Evolutionary conservation across 2,329 filamentous ascomycete species (phyloP), one percentile per base, ranked within the genome.

Genomic region (Monosporascus sp.): DNA sequence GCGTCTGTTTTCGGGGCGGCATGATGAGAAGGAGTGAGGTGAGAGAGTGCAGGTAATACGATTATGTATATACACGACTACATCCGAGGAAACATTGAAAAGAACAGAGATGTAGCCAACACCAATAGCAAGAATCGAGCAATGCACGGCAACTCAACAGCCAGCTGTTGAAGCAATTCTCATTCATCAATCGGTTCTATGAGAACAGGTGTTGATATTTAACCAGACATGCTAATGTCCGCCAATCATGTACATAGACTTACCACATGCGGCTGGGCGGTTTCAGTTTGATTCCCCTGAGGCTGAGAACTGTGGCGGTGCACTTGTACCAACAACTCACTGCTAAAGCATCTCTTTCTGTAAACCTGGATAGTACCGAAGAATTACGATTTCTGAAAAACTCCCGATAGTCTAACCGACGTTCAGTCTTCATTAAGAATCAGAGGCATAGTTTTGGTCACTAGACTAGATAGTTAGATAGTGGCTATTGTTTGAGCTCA

Each of bases 121-220:
- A 9, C 9, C 11, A 14, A 35, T 35, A 35, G 9, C 9, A 35
- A 35, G 5, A 35, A 35, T 5, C 31, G 31, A 35, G 31, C 11
- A 14, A 5, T 35, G 31, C 31, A 35, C 14, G 31, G 5, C 31
- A 54, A 54, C 52, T 61, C 58, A 66, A 65, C 65, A 67, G 65
- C 65, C 65, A 59, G 65, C 65, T 67, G 65, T 62, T 61, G 55
- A 55, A 56, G 51, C 55, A 47, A 39, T 57, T 53, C 41, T 9
- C 27, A 50, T 53, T 49, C 51, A 22, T 53, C 39, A 49, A 50
- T 41, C 41, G 27, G 41, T 51, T 56, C 54, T 50, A 48, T 56
- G 56, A 55, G 55, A 56, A 55, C 48, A 52, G 48, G 49, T 55
- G 43, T 55, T 46, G 43, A 46, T 18, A 46, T 46, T 46, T 43